These are phyloP conservation scores for Artemisia annua DNA, from an alignment of 129 eudicot species.

Conservation along the genomic window DNA sequence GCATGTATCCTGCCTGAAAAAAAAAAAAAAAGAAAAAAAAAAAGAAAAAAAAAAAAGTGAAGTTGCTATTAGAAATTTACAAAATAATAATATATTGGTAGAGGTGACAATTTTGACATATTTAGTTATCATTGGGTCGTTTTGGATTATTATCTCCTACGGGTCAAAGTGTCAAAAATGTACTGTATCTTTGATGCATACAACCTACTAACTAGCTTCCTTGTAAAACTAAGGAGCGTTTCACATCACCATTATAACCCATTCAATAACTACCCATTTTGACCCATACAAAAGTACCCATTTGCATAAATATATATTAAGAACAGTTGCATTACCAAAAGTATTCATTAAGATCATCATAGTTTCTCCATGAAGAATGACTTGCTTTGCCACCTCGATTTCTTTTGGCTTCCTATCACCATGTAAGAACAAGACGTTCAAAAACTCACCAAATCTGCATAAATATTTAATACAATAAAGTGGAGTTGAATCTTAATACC, in stretches of 20 bases:
- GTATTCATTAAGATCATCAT: slow-evolving; percentile 96
- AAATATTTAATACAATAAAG: not conserved
- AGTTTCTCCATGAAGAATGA: slow-evolving; percentile 98
- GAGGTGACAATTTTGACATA: not conserved
- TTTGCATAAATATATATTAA: not conserved
- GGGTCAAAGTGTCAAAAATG: slow-evolving; percentile 2
- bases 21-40: not conserved
- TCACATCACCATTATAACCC: not conserved
- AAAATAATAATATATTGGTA: not conserved
- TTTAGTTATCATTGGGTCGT: not conserved
- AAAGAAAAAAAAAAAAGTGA: not conserved
- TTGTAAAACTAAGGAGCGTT: not conserved
- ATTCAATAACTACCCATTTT: not conserved
- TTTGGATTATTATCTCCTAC: not conserved
- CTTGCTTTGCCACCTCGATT: slow-evolving; percentile 92
- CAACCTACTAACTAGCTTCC: not conserved
- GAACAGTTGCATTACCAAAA: slow-evolving; percentile 66
- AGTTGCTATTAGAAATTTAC: slow-evolving; percentile 22
- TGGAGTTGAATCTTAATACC: slow-evolving; percentile 46
- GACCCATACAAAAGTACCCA: not conserved
- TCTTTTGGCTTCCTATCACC: slow-evolving; percentile 81
- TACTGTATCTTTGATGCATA: not conserved
- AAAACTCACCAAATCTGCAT: slow-evolving; percentile 22
- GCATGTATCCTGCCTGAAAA: slow-evolving; percentile 80
- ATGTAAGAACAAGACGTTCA: slow-evolving; percentile 30